phyloP scores from a whole-genome alignment of 306 rosid species.

The Trifolium repens region DNA sequence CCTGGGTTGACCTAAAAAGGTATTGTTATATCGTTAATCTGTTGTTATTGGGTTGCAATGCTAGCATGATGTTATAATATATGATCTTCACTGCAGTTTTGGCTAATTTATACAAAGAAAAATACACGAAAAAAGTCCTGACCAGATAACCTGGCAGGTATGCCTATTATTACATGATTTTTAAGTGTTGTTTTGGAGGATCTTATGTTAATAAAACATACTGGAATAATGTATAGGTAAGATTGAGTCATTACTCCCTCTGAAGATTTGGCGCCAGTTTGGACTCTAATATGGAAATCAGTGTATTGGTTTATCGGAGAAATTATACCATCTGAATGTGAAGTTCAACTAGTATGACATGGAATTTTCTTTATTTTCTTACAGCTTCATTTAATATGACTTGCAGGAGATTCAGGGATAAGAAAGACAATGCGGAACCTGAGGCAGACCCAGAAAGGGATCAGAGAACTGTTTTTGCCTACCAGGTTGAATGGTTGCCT shows the following conservation, averaged over 20 bases:
- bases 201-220: background rate
- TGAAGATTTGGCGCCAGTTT: background rate
- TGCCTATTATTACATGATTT: conserved; percentile 15
- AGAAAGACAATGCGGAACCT: conserved; percentile 85
- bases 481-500: conserved; percentile 65
- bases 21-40: conserved; percentile 9
- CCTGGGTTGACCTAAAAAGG: background rate
- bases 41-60: conserved; percentile 12
- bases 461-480: conserved; percentile 98
- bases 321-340: background rate
- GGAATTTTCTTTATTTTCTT: conserved; percentile 15
- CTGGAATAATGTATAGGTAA: background rate
- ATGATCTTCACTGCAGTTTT: conserved; percentile 6
- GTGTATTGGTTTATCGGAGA: conserved; percentile 2
- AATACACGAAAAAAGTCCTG: conserved; percentile 12
- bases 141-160: conserved; percentile 13
- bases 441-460: conserved; percentile 99
- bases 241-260: conserved; percentile 2
- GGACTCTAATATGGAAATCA: background rate
- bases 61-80: conserved; percentile 12
- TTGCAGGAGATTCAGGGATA: conserved; percentile 88
- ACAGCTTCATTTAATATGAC: conserved; percentile 29
- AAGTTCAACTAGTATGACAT: background rate
- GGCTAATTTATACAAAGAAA: conserved; percentile 16
- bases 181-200: conserved; percentile 25